Evolutionary conservation across 2,329 filamentous ascomycete species (phyloP), one percentile per base, ranked within the genome.

Genomic region (Ampelomyces quisqualis): DNA sequence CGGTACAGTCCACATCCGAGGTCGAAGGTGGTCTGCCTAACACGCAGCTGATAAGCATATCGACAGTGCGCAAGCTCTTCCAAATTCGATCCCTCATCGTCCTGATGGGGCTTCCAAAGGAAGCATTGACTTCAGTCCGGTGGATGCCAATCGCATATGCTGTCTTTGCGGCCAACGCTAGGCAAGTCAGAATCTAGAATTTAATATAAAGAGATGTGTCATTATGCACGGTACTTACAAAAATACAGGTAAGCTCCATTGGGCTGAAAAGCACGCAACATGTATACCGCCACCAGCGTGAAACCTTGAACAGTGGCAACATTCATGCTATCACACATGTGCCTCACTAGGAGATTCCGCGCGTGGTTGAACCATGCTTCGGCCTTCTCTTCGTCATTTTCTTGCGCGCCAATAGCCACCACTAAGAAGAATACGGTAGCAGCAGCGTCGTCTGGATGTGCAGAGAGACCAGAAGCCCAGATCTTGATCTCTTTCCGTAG

Each of bases 221-320:
- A 28, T 11, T 14, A 28, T 13, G 11, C 3, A 28, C 3, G 5
- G 26, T 7, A 24, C 45, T 44, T 47, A 43, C 74, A 75, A 13
- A 78, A 70, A 33, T 77, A 74, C 51, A 77, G 69, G 39, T 76
- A 78, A 5, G 75, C 75, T 1, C 73, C 75, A 43, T 78, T 78
- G 8, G 74, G 72, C 29, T 76, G 71, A 40, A 72, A 77, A 8
- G 73, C 72, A 19, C 74, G 65, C 2, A 78, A 64, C 73, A 78
- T 74, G 49, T 73, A 78, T 47, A 77, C 70, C 1, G 74, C 71
- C n/a, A 78, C 69, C 11, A 77, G 51, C 5, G 73, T 64, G 49
- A 77, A 77, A 2, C 74, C 74, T 50, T 77, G 75, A 2, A 78
- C 74, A 0, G 74, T 77, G 32, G 71, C 63, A 2, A 77, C 66